Base-by-base conservation (phyloP, 331 rosid genomes). In the Erythrophleum ivorense region DNA sequence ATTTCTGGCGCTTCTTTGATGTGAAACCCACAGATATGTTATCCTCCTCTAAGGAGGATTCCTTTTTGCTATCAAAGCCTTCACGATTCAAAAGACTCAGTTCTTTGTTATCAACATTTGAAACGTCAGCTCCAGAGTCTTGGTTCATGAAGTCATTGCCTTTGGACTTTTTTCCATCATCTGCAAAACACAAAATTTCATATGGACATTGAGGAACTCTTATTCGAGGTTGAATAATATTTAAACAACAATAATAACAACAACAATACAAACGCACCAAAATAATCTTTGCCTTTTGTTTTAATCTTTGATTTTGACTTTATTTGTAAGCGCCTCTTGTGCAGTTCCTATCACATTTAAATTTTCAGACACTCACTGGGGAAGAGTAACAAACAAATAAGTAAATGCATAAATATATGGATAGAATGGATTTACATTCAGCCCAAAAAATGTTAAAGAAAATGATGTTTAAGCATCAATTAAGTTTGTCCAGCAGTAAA, bases 281-380 rank as follows among this genome's bases (percentile, higher is more conserved):
- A 70, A 40, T 24, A 82, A 92, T 93, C 97, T 87, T 84, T 87
- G 50, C 77, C 38, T 85, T 85, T 90, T 57, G 85, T 80, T 75
- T 81, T 88, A 40, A 76, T 73, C 86, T 87, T 89, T 63, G 92
- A 84, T 79, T 92, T 91, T 21, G 94, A 85, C 81, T 93, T 93
- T n/a, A 91, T 58, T 84, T 90, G 91, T 66, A 93, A 82, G 53
- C 97, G 92, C 87, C 78, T 93, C 81, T 64, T 83, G 82, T 93
- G 96, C 69, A 93, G 85, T 83, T 93, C 97, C 97, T 92, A 55
- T 16, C 65, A 57, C 13, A 66, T 69, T 76, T 10, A 24, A 77
- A 80, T 0, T 36, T 40, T 73, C 2, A 62, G 29, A 58, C 48
- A 50, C 33, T 62, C 58, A 50, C 29, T 21, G 29, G 24, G 41